phyloP scores from a whole-genome alignment of 352 stramenopile species.

The Phytophthora palmivora region DNA sequence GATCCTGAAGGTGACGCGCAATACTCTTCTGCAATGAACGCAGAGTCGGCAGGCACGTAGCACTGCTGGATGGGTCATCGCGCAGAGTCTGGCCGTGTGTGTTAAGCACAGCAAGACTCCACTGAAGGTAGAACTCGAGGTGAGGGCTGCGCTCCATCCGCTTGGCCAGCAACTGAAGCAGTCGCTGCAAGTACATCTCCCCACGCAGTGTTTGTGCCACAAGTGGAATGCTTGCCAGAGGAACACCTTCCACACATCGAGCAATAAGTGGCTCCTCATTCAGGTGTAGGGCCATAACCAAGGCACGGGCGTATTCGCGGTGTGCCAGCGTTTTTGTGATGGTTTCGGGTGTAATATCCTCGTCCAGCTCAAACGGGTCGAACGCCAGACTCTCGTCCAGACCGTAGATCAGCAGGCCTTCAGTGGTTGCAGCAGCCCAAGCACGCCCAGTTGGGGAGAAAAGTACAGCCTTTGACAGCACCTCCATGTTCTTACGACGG shows the following conservation, averaged over 20 bases:
- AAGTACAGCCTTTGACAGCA: conserved; percentile 92
- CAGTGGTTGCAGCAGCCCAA: conserved; percentile 96
- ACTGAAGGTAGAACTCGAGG: conserved; percentile 98
- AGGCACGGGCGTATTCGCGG: conserved; percentile 92
- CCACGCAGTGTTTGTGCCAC: conserved; percentile 91
- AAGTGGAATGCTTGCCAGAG: conserved; percentile 89
- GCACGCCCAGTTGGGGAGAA: conserved; percentile 98
- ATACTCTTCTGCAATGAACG: conserved; percentile 90
- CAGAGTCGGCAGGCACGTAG: conserved; percentile 81
- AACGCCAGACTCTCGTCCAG: conserved; percentile 98
- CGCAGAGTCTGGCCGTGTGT: conserved; percentile 91
- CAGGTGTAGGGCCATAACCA: conserved; percentile 97
- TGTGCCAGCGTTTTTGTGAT: conserved; percentile 89
- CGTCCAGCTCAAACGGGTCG: conserved; percentile 98
- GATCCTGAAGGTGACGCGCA: conserved; percentile 81
- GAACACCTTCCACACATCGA: conserved; percentile 92
- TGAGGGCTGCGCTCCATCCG: conserved; percentile 93
- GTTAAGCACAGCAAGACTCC: conserved; percentile 95
- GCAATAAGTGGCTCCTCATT: conserved; percentile 96
- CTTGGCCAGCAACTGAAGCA: conserved; percentile 94
- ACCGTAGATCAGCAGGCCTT: conserved; percentile 98
- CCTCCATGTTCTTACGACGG: conserved; percentile 85
- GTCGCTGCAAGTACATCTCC: conserved; percentile 91
- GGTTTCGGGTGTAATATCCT: conserved; percentile 96
- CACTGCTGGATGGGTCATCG: conserved; percentile 64